Evolutionary conservation across 2,329 filamentous ascomycete species (phyloP).

Genomic region (Davidsoniella virescens): DNA sequence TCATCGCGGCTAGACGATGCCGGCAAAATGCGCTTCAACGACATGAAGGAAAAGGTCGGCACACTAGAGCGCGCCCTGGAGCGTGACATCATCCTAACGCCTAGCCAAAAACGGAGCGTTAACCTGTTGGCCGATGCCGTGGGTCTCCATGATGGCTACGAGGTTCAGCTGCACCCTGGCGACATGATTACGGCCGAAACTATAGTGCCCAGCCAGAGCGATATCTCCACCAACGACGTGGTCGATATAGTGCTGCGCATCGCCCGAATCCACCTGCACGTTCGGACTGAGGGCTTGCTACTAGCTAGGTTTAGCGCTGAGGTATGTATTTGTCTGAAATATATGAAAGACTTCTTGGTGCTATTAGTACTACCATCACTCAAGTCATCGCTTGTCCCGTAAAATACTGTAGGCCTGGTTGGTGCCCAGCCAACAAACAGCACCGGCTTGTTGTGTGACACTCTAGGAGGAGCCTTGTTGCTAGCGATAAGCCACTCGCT

Average conservation of each 20-base stretch:
- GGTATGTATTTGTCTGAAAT: slow-evolving; percentile 27
- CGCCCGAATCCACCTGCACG: slow-evolving; percentile 57
- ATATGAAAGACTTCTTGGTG: too few species aligned
- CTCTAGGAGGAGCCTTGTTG: not conserved
- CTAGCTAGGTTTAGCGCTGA: slow-evolving; percentile 56
- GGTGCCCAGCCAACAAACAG: not conserved
- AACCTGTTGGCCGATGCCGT: slow-evolving; percentile 30
- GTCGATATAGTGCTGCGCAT: slow-evolving; percentile 57
- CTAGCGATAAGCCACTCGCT: not conserved
- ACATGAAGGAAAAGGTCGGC: slow-evolving; percentile 67
- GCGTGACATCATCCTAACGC: slow-evolving; percentile 40
- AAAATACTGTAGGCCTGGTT: not conserved
- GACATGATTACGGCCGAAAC: slow-evolving; percentile 36
- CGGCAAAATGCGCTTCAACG: slow-evolving; percentile 52
- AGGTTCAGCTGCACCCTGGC: slow-evolving; percentile 43
- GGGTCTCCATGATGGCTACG: slow-evolving; percentile 42
- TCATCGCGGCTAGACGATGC: slow-evolving; percentile 52
- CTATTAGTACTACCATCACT: too few species aligned
- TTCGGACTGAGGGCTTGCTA: slow-evolving; percentile 57
- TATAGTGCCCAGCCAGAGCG: slow-evolving; percentile 29
- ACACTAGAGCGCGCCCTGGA: slow-evolving; percentile 54
- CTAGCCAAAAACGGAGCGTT: slow-evolving; percentile 17
- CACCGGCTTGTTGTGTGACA: not conserved
- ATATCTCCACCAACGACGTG: slow-evolving; percentile 42
- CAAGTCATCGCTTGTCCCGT: not conserved